Base-by-base conservation (phyloP, 2,329 filamentous ascomycete genomes). In the Pseudopithomyces chartarum region DNA sequence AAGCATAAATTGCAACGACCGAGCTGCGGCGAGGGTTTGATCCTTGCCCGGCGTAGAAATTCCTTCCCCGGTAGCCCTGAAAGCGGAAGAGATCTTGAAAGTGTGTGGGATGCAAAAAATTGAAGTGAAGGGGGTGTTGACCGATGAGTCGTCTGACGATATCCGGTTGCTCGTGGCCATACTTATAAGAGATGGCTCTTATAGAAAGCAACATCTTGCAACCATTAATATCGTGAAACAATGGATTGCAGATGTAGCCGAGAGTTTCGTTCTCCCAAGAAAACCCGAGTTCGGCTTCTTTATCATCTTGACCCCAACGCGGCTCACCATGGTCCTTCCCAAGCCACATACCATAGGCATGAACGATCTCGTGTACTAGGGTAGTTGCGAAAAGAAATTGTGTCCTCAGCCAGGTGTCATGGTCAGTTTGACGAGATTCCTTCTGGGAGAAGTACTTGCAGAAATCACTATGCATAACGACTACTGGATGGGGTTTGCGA, bases 331-430 rank as follows among this genome's bases (percentile, higher is more conserved):
- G 2, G 8, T 39, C 26, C 11, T 40, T 13, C 29, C 40, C 50
- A 13, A 66, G 45, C 50, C 48, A 68, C 2, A 55, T 42, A 17
- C 57, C 47, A 43, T 65, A 67, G 4, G 64, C 63, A 34, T 68
- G 67, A 6, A 55, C 61, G 10, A 61, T 10, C 47, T 70, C 63
- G 36, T 70, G 67, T 10, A 62, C 56, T 0, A 69, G 15, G 2
- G 61, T 64, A 1, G 32, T 12, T 3, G 60, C 57, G 15, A 68
- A 59, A n/a, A 65, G 48, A 23, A 62, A 62, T 36, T 42, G 19
- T 10, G 55, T 57, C 10, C 63, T 51, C 32, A 60, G 58, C 2
- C 11, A 23, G 36, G 59, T 44, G 11, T 49, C 29, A 12, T 8
- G 20, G 6, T 42, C 23, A 0, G 52, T 13, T 2, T 19, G 10